Conservation (phyloP, 1,139 yeast genomes). For the Candida sanyaensis region DNA sequence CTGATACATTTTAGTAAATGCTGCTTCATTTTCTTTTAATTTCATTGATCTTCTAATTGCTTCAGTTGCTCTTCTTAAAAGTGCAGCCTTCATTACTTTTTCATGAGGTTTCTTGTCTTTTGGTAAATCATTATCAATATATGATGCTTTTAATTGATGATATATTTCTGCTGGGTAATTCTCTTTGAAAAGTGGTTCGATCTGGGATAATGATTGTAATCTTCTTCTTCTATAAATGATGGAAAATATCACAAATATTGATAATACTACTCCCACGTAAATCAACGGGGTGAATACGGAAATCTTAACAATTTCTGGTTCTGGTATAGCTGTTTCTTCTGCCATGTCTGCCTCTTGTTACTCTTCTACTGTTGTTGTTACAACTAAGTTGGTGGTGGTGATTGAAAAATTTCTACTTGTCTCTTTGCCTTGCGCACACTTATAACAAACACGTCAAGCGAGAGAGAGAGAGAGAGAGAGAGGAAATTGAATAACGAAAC, state of each 20-base stretch:
- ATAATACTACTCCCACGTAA: constrained; percentile 70
- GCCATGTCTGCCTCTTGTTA: constrained; percentile 9
- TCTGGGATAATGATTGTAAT: constrained; percentile 50
- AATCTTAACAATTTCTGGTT: constrained; percentile 36
- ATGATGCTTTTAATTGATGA: constrained; percentile 53
- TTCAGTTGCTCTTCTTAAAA: constrained; percentile 73
- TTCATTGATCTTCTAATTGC: constrained; percentile 67
- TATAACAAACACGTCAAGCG: constrained; percentile 3
- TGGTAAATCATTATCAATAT: constrained; percentile 38
- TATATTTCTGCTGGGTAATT: constrained; percentile 69
- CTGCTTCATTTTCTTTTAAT: constrained; percentile 72
- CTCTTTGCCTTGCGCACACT: too few species aligned
- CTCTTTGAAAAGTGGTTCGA: constrained; percentile 72
- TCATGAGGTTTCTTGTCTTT: constrained; percentile 65
- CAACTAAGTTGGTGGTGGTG: not conserved
- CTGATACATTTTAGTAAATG: constrained; percentile 71
- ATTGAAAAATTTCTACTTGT: not conserved
- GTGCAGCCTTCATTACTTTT: constrained; percentile 82
- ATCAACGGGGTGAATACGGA: constrained; percentile 86
- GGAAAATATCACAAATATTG: constrained; percentile 76
- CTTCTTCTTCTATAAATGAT: constrained; percentile 66
- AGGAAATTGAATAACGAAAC: not conserved
- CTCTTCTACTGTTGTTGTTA: not conserved
- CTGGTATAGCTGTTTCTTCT: constrained; percentile 14
- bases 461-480: not conserved